Evolutionary conservation across 2,329 filamentous ascomycete genomes (phyloP).

Genomic region (Kalaharituber pfeilii): DNA sequence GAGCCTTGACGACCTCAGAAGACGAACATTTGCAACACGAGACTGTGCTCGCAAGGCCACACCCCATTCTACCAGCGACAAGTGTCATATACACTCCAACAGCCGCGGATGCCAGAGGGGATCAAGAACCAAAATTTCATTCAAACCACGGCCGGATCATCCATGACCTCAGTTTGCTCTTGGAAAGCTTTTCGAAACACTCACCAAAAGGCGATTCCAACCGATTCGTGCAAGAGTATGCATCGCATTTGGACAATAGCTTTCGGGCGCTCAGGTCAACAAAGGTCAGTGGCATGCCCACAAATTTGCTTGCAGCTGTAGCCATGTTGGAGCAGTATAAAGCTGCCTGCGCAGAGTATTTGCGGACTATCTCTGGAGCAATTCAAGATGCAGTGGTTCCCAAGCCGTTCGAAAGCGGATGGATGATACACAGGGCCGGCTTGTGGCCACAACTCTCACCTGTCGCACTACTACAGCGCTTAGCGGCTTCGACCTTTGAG

Average conservation of each 20-base stretch:
- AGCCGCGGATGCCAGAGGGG: background rate
- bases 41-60: background rate
- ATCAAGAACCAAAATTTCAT: background rate
- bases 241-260: background rate
- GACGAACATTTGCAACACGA: background rate
- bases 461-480: constrained; percentile 23
- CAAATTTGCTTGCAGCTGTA: background rate
- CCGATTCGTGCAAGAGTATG: background rate
- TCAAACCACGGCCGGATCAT: background rate
- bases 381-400: background rate
- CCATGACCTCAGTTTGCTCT: background rate
- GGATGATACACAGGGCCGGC: constrained; percentile 10
- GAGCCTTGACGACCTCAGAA: background rate
- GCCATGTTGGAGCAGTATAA: background rate
- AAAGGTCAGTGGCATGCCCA: background rate
- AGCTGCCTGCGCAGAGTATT: background rate
- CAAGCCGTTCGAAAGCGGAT: background rate
- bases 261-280: background rate
- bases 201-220: background rate
- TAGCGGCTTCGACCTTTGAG: constrained; percentile 19
- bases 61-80: background rate
- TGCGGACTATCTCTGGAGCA: background rate
- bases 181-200: background rate
- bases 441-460: constrained; percentile 25
- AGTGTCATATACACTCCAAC: background rate